Base-by-base conservation (phyloP, 208 protist genomes). In the Leishmania amazonensis region DNA sequence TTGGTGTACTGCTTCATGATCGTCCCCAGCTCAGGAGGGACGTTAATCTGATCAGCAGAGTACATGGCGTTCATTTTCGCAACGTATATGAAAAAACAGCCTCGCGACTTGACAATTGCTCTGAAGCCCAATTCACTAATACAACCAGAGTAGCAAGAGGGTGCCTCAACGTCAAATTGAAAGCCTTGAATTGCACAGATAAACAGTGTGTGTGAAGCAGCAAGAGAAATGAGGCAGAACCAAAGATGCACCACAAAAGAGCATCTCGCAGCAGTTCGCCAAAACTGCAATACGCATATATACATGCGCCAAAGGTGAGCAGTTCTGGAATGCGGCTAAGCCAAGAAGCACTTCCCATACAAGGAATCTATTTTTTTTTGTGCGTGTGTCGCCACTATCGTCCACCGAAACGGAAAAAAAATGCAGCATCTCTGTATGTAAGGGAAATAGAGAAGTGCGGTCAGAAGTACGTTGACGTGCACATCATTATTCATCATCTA, bases 1-100 rank as follows among this genome's bases (percentile, higher is more conserved):
- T 98, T 98, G 4, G 96, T 97, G 86, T 97, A 98, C 78, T 98
- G 94, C 80, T 97, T 98, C 90, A 98, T 94, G 53, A 98, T 95
- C 28, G 94, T 96, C 42, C 93, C 96, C 60, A 98, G 81, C 76
- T 98, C 94, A 4, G 92, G 89, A 40, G 96, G 96, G 53, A 98
- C 91, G 78, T 96, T 92, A 3, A 98, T 88, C 64, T 98, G 96
- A 42, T 98, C 94, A 73, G 92, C 92, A 64, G 92, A 96, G 81
- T 95, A 98, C 85, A 98, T 97, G 1, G 93, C 88, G 75, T 97
- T 95, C 93, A 96, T 97, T 31, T 76, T 76, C 11, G 45, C 35
- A 31, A 17, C 17, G 31, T 13, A 35, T 40, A 74, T n/a, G 17
- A 11, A 35, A 15, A 53, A 53, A 5, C 1, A 31, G 24, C n/a